These are phyloP conservation scores for Pelargonium cotyledonis DNA, from an alignment of 441 rosid genomes.

Conservation along the genomic window DNA sequence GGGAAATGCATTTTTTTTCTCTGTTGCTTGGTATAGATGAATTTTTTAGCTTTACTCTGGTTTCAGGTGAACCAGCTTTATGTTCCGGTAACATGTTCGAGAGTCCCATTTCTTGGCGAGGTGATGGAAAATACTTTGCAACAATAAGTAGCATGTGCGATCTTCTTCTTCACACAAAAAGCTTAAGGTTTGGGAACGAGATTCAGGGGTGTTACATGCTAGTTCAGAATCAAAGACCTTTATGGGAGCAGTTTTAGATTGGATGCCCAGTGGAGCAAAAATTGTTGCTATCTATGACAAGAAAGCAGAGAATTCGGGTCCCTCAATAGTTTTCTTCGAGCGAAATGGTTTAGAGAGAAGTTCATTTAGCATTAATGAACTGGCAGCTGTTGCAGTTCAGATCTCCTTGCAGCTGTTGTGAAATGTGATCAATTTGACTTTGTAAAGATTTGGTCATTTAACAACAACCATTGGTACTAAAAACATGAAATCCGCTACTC, in stretches of 20 bases:
- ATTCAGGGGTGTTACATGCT: conserved; percentile 66
- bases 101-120: conserved; percentile 74
- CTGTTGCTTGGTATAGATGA: conserved; percentile 7
- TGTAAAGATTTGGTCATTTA: conserved; percentile 68
- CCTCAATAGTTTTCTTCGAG: conserved; percentile 65
- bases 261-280: conserved; percentile 99
- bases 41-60: conserved; percentile 11
- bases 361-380: conserved; percentile 53
- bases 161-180: conserved; percentile 41
- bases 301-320: conserved; percentile 46
- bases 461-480: conserved; percentile 87
- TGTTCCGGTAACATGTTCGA: conserved; percentile 29
- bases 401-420: conserved; percentile 74
- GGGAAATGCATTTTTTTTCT: not conserved
- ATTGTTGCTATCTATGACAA: conserved; percentile 62
- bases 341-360: conserved; percentile 84
- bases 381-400: no score
- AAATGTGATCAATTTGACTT: conserved; percentile 51
- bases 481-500: conserved; percentile 70
- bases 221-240: conserved; percentile 59
- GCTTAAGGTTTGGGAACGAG: conserved; percentile 90
- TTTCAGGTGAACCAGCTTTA: conserved; percentile 43
- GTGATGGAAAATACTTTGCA: conserved; percentile 85
- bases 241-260: conserved; percentile 63
- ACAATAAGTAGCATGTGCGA: conserved; percentile 38